phyloP scores from a whole-genome alignment of 1,284 basidiomycete species.

The Cryptococcus neoformans region DNA sequence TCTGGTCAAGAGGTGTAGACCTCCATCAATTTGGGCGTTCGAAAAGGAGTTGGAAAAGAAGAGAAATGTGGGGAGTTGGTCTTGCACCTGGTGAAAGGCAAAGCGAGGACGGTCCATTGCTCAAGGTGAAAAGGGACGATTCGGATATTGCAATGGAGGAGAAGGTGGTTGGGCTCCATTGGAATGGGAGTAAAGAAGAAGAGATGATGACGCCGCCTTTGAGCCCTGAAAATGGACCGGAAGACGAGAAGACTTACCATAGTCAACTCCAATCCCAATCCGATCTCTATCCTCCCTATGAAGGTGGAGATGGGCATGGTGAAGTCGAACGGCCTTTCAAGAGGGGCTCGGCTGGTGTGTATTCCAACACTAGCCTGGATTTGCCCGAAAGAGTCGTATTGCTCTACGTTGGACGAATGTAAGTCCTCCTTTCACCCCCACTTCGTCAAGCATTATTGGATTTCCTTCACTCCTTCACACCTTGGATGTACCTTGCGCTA shows the following conservation, averaged over 20 bases:
- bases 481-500: neutral
- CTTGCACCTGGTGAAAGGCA: slow-evolving; percentile 11
- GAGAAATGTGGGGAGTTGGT: slow-evolving; percentile 52
- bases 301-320: no score
- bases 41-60: slow-evolving; percentile 49
- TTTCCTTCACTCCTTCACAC: neutral
- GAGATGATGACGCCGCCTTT: slow-evolving; percentile 44
- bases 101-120: neutral
- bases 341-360: slow-evolving; percentile 16
- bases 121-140: neutral
- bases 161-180: slow-evolving; percentile 32
- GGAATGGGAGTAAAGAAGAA: slow-evolving; percentile 34
- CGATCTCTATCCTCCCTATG: no score
- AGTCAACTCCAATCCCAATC: no score
- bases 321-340: no score
- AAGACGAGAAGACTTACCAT: neutral
- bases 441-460: neutral
- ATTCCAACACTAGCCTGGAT: slow-evolving; percentile 1
- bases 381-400: slow-evolving; percentile 34
- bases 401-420: slow-evolving; percentile 49
- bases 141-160: slow-evolving; percentile 6
- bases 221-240: slow-evolving; percentile 24
- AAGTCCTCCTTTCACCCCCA: slow-evolving; percentile 10
- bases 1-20: slow-evolving; percentile 57
- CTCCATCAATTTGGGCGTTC: slow-evolving; percentile 50